These are phyloP conservation scores for Sugiyamaella qingdaonensis DNA, from an alignment of 805 yeast genomes.

Conservation along the genomic window DNA sequence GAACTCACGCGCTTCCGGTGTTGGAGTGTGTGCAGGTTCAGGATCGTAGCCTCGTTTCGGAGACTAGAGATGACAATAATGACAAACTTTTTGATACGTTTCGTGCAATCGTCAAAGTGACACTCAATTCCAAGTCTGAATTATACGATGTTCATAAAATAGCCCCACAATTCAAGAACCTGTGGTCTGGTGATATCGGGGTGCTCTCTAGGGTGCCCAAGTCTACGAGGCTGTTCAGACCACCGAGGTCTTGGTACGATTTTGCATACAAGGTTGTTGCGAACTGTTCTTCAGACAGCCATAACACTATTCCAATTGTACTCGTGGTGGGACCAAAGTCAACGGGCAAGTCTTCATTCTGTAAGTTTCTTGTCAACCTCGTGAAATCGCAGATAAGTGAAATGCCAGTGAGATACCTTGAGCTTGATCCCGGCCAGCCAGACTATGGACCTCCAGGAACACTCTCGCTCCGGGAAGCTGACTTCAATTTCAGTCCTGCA, in stretches of 20 bases:
- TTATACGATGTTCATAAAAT: conserved; percentile 12
- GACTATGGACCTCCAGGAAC: conserved; percentile 72
- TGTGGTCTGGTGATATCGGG: conserved; percentile 14
- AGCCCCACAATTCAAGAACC: conserved; percentile 29
- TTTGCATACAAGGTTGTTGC: conserved; percentile 9
- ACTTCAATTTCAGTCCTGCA: conserved; percentile 39
- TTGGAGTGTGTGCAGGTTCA: conserved; percentile 18
- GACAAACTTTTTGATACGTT: conserved; percentile 8
- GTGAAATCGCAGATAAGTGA: conserved; percentile 30
- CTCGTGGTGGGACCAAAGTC: conserved; percentile 64
- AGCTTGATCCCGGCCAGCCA: conserved; percentile 87
- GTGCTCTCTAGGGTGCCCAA: not conserved
- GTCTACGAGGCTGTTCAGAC: conserved; percentile 7
- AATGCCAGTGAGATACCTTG: conserved; percentile 43
- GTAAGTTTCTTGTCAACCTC: conserved; percentile 50
- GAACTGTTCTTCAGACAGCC: not conserved
- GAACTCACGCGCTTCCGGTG: conserved; percentile 22
- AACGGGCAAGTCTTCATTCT: conserved; percentile 76
- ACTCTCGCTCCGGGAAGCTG: conserved; percentile 46
- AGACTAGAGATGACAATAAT: conserved; percentile 7
- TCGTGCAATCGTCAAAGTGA: conserved; percentile 6
- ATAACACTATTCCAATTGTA: conserved; percentile 17
- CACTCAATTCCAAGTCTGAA: conserved; percentile 3
- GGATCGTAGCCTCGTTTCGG: conserved; percentile 8
- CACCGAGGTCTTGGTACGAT: conserved; percentile 23